Percentiles rank a stretch among this genome's conserved stretches.
These are phyloP conservation scores for Oryza coarctata DNA, from an alignment of 176 grass and related monocot genomes.

Conservation along the genomic window DNA sequence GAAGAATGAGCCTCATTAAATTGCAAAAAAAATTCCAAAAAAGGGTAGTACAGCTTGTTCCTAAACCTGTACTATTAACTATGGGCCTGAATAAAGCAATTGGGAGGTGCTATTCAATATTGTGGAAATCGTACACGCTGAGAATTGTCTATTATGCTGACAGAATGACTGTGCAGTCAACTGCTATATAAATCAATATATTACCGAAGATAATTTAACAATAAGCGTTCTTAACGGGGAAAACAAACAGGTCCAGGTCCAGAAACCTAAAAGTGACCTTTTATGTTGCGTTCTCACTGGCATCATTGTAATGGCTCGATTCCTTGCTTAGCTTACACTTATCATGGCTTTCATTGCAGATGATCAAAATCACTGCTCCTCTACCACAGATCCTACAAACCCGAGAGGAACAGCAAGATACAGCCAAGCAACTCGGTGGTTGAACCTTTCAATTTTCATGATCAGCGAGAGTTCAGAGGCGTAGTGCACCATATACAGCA, in stretches of 20 bases:
- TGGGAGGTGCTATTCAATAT: neutral
- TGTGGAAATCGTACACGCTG: neutral
- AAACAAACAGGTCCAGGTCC: neutral
- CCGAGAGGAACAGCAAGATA: constrained; percentile 30
- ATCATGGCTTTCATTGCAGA: constrained; percentile 44
- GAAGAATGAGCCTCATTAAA: neutral
- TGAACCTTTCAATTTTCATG: neutral
- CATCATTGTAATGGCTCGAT: constrained; percentile 13
- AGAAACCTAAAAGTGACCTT: neutral
- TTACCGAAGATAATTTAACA: neutral
- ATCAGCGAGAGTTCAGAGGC: neutral
- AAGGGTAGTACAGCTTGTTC: neutral
- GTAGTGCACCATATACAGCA: neutral
- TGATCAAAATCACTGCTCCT: constrained; percentile 61
- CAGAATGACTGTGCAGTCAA: no score
- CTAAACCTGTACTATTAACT: neutral
- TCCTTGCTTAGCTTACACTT: neutral
- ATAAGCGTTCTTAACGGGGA: neutral
- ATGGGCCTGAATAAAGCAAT: neutral
- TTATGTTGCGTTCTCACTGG: neutral
- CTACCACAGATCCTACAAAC: constrained; percentile 62
- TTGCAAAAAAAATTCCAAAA: neutral
- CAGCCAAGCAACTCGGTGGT: neutral
- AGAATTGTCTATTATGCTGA: neutral
- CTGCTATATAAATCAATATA: neutral